phyloP scores from a whole-genome alignment of 805 yeast species.

The Kodamaea kakaduensis region DNA sequence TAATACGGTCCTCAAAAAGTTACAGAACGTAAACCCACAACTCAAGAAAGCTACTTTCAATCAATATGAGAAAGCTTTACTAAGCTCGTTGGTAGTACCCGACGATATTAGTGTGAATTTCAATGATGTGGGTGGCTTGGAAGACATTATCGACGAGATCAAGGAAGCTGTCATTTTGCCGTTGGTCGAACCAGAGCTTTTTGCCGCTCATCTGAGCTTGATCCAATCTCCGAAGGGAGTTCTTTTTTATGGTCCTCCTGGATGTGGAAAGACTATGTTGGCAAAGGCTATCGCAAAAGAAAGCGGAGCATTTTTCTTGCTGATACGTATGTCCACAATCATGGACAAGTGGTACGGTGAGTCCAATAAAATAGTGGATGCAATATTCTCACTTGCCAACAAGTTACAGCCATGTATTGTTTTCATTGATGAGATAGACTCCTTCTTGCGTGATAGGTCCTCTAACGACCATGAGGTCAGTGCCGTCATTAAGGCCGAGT shows the following conservation, averaged over 20 bases:
- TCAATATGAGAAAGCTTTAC: constrained; percentile 72
- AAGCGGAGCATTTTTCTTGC: constrained; percentile 86
- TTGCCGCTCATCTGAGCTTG: constrained; percentile 60
- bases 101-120: constrained; percentile 75
- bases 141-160: constrained; percentile 74
- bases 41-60: constrained; percentile 51
- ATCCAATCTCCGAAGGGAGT: constrained; percentile 95
- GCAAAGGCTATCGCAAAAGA: constrained; percentile 94
- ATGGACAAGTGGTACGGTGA: constrained; percentile 99
- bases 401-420: constrained; percentile 93
- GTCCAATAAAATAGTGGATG: constrained; percentile 88
- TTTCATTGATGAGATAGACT: constrained; percentile 94
- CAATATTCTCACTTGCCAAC: constrained; percentile 82
- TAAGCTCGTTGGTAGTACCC: constrained; percentile 78
- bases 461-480: constrained; percentile 92
- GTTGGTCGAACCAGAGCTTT: constrained; percentile 66
- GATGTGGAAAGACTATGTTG: constrained; percentile 96
- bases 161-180: constrained; percentile 89
- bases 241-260: constrained; percentile 90
- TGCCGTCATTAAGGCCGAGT: constrained; percentile 90
- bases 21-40: constrained; percentile 52
- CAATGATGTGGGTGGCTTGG: constrained; percentile 86
- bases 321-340: constrained; percentile 86
- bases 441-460: constrained; percentile 82
- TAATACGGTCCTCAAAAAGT: constrained; percentile 35